A percentile compares a stretch with the other conserved stretches of the same genome.
Evolutionary conservation across 2,329 filamentous ascomycete species (phyloP).

Genomic region (Alternaria novae-zelandiae): DNA sequence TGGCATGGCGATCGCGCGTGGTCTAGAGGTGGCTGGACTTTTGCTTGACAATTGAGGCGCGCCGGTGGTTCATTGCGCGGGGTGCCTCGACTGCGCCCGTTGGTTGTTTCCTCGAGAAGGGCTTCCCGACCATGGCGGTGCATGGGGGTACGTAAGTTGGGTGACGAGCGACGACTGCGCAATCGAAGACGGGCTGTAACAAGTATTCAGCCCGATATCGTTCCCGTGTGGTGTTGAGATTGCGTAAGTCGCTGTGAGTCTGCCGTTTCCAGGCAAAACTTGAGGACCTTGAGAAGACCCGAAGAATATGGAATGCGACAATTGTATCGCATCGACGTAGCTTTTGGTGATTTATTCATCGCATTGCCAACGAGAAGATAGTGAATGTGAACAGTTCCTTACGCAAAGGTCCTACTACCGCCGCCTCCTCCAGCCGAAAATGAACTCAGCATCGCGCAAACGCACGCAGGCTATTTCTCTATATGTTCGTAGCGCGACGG

Average conservation of each 20-base stretch:
- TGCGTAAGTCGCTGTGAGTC: neutral
- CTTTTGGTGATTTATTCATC: neutral
- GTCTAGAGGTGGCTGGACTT: neutral
- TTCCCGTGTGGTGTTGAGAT: neutral
- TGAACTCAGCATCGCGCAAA: neutral
- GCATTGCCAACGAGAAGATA: neutral
- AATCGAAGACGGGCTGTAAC: neutral
- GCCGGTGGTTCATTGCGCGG: neutral
- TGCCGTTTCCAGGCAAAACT: neutral
- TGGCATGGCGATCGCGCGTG: neutral
- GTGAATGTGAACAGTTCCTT: neutral
- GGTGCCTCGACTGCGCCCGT: neutral
- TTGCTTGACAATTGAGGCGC: neutral
- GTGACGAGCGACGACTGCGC: neutral
- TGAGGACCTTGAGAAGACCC: neutral
- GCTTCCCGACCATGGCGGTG: neutral
- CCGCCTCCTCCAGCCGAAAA: neutral
- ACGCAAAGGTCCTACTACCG: neutral
- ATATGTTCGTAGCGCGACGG: neutral
- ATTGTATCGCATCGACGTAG: neutral
- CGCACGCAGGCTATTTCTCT: neutral
- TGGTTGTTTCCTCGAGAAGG: neutral
- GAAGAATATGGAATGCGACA: neutral
- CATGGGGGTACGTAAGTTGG: neutral
- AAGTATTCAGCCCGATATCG: neutral